Evolutionary conservation across 345 rosid genomes (phyloP), one percentile per base, ranked within the genome.

Genomic region (Eucalyptus brandiana): DNA sequence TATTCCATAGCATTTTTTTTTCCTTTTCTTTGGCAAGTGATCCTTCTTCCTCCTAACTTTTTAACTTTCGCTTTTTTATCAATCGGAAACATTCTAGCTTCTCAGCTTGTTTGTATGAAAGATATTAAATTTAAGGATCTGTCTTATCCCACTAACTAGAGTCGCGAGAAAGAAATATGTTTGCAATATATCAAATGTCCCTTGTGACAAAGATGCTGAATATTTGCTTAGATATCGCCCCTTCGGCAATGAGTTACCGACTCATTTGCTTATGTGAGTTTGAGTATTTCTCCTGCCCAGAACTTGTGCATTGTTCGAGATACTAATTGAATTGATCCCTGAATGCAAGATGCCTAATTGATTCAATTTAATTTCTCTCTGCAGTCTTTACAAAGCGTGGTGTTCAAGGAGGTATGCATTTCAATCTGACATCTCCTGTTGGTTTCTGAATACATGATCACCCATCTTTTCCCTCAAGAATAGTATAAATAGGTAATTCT

Each of bases 331-430:
- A 37, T 32, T 87, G 85, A 87, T 86, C 50, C 34, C 30, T 89
- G 86, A 28, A 58, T 48, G 80, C 49, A 40, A 80, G 87, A 44
- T 91, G 65, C 88, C 91, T 92, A 80, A 93, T 87, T 58, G 53
- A 67, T 86, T 80, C 86, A 30, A 87, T 92, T 89, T 87, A 19
- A 81, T 91, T 89, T 88, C 80, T 89, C 86, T 90, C 69, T 93
- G 96, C 98, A 97, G 99, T 97, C 99, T 92, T 91, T 97, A 89
- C 99, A 97, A 92, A 97, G 99, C 89, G 98, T 97, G 89, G 96
- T 97, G 83, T 97, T 97, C 95, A 97, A 97, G 94, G 98, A 95
- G 99, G 99, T 97, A 93, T 54, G 30, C 21, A 86, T 65, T 83
- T 89, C 51, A 85, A 67, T 88, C 76, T 37, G 86, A 30, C 80